Base-by-base conservation (phyloP, 257 asterid species). In the Prunella vulgaris region DNA sequence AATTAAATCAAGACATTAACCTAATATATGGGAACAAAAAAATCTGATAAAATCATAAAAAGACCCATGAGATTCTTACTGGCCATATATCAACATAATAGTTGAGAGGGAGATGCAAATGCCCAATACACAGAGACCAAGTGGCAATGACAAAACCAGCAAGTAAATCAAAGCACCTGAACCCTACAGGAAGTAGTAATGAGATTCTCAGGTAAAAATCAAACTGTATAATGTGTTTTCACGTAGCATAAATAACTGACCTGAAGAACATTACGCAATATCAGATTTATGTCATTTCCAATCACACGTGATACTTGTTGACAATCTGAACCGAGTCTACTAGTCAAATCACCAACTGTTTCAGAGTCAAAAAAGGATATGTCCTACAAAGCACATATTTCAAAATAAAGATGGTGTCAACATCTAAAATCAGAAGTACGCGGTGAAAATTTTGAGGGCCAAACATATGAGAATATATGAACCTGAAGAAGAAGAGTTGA, bases 241-340 rank as follows among this genome's bases (percentile, higher is more conserved):
- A 32, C 17, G 64, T 64, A 35, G 48, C 67, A 62, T 33, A 59
- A 68, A 64, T 33, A 77, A 77, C 83, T 65, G 63, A 93, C 98
- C 96, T 93, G 96, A 80, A 93, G 93, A 69, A 88, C 81, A 77
- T 93, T 93, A 38, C 99, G 96, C 64, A 88, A 38, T 79, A 93
- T 90, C 70, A 93, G 77, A 83, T 93, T 91, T 20, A 93, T 82
- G 83, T 93, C 99, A 83, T 87, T 90, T 69, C 99, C 99, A 42
- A 93, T 88, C 68, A 93, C 88, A 42, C 99, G 97, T n/a, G 99
- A 93, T 37, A 93, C 96, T 87, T 91, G 99, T 74, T 93, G 99
- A 78, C 97, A 93, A 83, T 93, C 99, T 24, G 99, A 90, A 81
- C 99, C 97, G 67, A 93, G 96, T 87, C 99, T 87, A 84, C 99